A percentile compares a stretch with the other conserved stretches of the same genome.
Conservation (phyloP, 768 basidiomycete genomes). For the Fibroporia radiculosa region DNA sequence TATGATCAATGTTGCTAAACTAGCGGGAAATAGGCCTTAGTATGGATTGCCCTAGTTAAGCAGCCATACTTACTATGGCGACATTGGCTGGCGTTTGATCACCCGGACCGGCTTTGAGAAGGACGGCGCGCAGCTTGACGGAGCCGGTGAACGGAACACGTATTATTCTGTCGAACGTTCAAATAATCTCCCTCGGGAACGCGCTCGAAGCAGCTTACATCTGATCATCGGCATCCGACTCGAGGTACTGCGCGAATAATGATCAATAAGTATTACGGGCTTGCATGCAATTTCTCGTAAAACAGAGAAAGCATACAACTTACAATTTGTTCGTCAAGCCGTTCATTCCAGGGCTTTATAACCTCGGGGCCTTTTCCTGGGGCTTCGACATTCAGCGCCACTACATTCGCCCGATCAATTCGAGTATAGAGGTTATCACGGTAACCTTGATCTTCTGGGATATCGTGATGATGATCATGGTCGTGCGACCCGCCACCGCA, state of each 20-base stretch:
- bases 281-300: background rate
- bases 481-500: conserved; percentile 51
- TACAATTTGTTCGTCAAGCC: conserved; percentile 65
- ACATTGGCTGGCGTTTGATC: conserved; percentile 73
- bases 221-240: conserved; percentile 90
- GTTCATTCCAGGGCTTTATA: conserved; percentile 84
- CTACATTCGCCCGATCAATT: conserved; percentile 75
- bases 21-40: conserved; percentile 20
- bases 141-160: conserved; percentile 84
- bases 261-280: conserved; percentile 1
- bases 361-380: conserved; percentile 44
- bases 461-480: conserved; percentile 43
- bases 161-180: conserved; percentile 47
- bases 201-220: conserved; percentile 39
- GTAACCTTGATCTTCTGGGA: conserved; percentile 37
- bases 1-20: conserved; percentile 70
- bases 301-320: conserved; percentile 11
- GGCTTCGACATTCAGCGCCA: conserved; percentile 61
- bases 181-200: too few relatives aligned
- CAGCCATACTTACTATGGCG: conserved; percentile 43
- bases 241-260: conserved; percentile 48
- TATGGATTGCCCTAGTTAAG: background rate
- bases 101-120: conserved; percentile 77
- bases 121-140: conserved; percentile 74
- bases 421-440: conserved; percentile 66